Base-by-base conservation (phyloP, 2,329 filamentous ascomycete genomes). In the Tolypocladium album region DNA sequence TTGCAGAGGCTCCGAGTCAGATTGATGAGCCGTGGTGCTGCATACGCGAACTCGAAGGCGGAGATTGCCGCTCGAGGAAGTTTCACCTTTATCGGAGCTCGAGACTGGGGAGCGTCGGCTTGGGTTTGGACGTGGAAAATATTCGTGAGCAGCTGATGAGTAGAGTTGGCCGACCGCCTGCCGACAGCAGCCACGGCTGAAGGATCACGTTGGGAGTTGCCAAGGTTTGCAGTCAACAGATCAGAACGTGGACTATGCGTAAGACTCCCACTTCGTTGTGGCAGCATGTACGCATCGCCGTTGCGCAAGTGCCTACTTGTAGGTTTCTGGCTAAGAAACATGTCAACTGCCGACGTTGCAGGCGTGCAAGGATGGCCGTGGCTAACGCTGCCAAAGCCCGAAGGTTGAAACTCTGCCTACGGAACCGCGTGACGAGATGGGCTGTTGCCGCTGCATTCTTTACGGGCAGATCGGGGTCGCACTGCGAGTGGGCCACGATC, bases 121-220 rank as follows among this genome's bases (percentile, higher is more conserved):
- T 27, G 12, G 15, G 45, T 17, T 15, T 15, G 11, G 22, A 17
- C 22, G 24, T 47, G 6, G 7, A 9, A 27, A 7, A 27, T 27
- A 12, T 13, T 15, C 3, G 45, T 7, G 13, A 31, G 9, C 22
- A 24, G 22, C 24, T 38, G 43, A 15, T 22, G 9, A 20, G 11
- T 20, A 13, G 42, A 45, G n/a, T 9, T 15, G 42, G 22, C 9
- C 22, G 42, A 4, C 42, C 4, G 42, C 42, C 27, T 31, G 27
- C 5, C 27, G 3, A 31, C 34, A 7, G 22, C 12, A 47, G 22
- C 24, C 22, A 22, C 43, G 13, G 1, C 43, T 12, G 13, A 13
- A 12, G 11, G n/a, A 9, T n/a, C n/a, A n/a, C 2, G 12, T 9
- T 9, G 0, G 3, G 17, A 11, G 1, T 0, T 15, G 43, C 42